phyloP scores from a whole-genome alignment of 805 yeast genomes.

The Wickerhamomyces chambardii region DNA sequence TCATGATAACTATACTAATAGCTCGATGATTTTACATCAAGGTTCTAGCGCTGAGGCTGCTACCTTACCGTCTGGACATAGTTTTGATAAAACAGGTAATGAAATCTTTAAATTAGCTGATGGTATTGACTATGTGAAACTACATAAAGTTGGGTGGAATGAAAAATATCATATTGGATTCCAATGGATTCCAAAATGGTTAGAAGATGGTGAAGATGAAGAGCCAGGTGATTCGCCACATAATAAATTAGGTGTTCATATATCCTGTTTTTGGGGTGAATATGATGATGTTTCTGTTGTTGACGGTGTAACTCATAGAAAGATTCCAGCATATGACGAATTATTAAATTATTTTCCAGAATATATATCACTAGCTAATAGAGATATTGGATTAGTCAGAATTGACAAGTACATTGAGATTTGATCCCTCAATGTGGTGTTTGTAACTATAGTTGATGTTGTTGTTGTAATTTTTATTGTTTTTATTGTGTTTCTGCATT shows the following conservation, averaged over 20 bases:
- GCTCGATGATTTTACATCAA: not conserved
- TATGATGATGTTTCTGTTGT: constrained; percentile 34
- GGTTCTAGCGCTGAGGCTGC: not conserved
- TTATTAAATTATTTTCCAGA: constrained; percentile 58
- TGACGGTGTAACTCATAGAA: constrained; percentile 28
- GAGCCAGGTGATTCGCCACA: constrained; percentile 18
- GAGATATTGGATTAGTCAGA: constrained; percentile 59
- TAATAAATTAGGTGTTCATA: constrained; percentile 40
- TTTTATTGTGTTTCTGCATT: too few relatives aligned
- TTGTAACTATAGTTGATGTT: too few relatives aligned
- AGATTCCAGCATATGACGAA: constrained; percentile 68
- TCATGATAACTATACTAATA: constrained; percentile 19
- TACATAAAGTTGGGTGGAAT: constrained; percentile 61
- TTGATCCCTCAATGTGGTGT: constrained; percentile 8
- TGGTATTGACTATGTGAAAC: constrained; percentile 57
- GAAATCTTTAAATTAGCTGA: constrained; percentile 40
- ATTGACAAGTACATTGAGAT: constrained; percentile 40
- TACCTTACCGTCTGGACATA: constrained; percentile 14
- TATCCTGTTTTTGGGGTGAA: constrained; percentile 78
- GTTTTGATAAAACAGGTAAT: constrained; percentile 27
- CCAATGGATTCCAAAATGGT: constrained; percentile 67
- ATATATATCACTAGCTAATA: constrained; percentile 56
- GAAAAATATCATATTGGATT: constrained; percentile 50
- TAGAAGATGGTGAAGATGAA: constrained; percentile 23
- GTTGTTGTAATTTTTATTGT: too few relatives aligned